These are phyloP conservation scores for Poronia punctata DNA, from an alignment of 495 filamentous ascomycete genomes.

Conservation along the genomic window DNA sequence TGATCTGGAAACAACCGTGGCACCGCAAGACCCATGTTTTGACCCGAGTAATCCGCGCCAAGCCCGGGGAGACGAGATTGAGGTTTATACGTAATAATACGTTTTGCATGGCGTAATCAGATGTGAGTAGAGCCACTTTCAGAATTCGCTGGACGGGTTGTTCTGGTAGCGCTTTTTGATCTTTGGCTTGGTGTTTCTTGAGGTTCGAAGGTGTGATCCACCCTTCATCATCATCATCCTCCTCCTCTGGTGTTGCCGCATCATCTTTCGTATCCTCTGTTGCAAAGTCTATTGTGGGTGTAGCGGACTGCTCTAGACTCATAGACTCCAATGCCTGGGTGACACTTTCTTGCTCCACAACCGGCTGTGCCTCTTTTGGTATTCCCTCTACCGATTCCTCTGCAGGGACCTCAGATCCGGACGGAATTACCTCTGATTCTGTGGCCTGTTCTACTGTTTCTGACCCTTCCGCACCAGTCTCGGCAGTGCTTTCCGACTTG, in stretches of 20 bases:
- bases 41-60: conserved; percentile 70
- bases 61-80: conserved; percentile 71
- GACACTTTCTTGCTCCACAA: conserved; percentile 15
- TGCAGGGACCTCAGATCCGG: too few species aligned
- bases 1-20: conserved; percentile 85
- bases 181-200: conserved; percentile 70
- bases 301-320: conserved; percentile 16
- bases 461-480: neutral
- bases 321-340: conserved; percentile 18
- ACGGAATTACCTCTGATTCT: conserved; percentile 4
- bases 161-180: conserved; percentile 30
- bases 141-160: conserved; percentile 55
- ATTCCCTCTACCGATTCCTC: conserved; percentile 3
- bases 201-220: conserved; percentile 97
- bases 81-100: conserved; percentile 90
- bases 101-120: conserved; percentile 96
- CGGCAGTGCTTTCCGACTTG: conserved; percentile 4
- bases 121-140: conserved; percentile 80
- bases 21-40: conserved; percentile 86
- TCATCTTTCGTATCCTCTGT: conserved; percentile 7
- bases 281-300: conserved; percentile 9
- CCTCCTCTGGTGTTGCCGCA: conserved; percentile 14
- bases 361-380: conserved; percentile 11
- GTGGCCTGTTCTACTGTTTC: conserved; percentile 1
- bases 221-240: conserved; percentile 60